phyloP scores from a whole-genome alignment of 1,284 basidiomycete species.

The Leccinum fallax region DNA sequence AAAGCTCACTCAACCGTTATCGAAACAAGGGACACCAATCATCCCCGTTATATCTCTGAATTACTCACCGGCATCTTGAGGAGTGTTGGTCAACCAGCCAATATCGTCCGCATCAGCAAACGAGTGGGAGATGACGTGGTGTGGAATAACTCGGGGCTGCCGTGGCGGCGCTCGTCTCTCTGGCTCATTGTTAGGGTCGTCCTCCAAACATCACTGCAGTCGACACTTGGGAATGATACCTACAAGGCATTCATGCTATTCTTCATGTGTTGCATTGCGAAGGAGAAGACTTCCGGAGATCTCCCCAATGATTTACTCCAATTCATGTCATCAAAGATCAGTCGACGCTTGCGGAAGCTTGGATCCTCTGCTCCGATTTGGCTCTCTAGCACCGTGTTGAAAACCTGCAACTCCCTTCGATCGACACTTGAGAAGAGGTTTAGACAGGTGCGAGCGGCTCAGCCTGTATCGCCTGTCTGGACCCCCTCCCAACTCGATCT shows the following conservation, averaged over 20 bases:
- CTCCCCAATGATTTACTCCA: slow-evolving; percentile 39
- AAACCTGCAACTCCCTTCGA: slow-evolving; percentile 20
- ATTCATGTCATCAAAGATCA: slow-evolving; percentile 35
- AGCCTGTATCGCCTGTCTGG: slow-evolving; percentile 30
- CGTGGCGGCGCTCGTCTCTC: neutral
- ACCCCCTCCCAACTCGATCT: slow-evolving; percentile 1
- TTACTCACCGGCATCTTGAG: neutral
- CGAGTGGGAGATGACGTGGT: neutral
- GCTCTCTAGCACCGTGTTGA: slow-evolving; percentile 16
- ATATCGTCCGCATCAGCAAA: neutral
- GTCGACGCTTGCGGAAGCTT: slow-evolving; percentile 43
- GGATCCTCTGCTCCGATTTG: slow-evolving; percentile 19
- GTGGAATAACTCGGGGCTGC: neutral
- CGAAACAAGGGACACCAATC: neutral
- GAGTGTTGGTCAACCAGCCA: neutral
- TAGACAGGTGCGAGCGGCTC: slow-evolving; percentile 9
- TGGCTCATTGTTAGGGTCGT: neutral
- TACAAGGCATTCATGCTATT: neutral
- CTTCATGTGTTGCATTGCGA: slow-evolving; percentile 36
- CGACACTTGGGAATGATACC: neutral
- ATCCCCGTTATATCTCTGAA: slow-evolving; percentile 1
- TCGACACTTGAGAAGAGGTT: slow-evolving; percentile 20
- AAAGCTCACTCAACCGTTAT: neutral
- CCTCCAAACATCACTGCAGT: neutral
- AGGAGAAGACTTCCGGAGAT: slow-evolving; percentile 14